These are phyloP conservation scores for Entelexis sorbosivorans DNA, from an alignment of 1,139 yeast genomes.

Conservation along the genomic window DNA sequence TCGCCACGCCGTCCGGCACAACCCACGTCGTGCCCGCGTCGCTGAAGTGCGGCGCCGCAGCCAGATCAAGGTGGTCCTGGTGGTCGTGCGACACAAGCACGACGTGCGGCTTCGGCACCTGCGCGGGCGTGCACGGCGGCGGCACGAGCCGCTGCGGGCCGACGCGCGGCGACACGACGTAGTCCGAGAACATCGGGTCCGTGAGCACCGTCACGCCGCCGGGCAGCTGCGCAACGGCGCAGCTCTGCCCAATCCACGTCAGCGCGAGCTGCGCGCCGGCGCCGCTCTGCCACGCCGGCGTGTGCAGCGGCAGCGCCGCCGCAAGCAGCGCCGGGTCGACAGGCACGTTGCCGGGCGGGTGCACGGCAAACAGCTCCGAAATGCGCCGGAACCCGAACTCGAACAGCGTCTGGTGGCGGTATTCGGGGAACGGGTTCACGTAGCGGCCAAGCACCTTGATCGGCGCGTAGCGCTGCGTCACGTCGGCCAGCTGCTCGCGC, in stretches of 20 bases:
- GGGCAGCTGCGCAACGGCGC: conserved; percentile 61
- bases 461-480: conserved; percentile 28
- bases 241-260: conserved; percentile 92
- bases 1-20: conserved; percentile 69
- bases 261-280: conserved; percentile 36
- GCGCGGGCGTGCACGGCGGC: conserved; percentile 53
- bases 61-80: conserved; percentile 80
- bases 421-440: conserved; percentile 87
- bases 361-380: conserved; percentile 54
- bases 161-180: conserved; percentile 46
- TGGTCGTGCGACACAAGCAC: conserved; percentile 86
- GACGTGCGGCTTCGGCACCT: conserved; percentile 57
- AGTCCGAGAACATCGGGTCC: conserved; percentile 72
- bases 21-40: conserved; percentile 60
- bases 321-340: conserved; percentile 37
- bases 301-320: conserved; percentile 43
- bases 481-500: conserved; percentile 26
- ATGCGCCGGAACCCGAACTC: conserved; percentile 68
- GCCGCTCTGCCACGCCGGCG: conserved; percentile 37
- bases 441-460: conserved; percentile 64
- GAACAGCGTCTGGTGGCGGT: conserved; percentile 77
- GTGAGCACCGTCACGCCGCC: conserved; percentile 60
- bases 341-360: conserved; percentile 61
- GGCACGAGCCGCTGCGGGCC: conserved; percentile 78
- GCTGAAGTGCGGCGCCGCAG: conserved; percentile 47